Conservation (phyloP, 176 grass and related monocot genomes). For the Oryza glaberrima region DNA sequence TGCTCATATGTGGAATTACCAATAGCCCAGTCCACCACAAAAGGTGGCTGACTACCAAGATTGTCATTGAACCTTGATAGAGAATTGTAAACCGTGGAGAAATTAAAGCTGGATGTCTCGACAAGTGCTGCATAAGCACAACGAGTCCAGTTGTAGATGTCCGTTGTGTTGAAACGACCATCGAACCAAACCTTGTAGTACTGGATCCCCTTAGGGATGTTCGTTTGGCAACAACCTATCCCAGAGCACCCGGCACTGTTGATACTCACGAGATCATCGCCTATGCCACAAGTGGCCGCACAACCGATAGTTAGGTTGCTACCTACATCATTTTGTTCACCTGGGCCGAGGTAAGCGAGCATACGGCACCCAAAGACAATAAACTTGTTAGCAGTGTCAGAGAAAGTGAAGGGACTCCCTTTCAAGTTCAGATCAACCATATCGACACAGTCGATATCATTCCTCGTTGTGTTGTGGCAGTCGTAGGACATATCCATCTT, state of each 20-base stretch:
- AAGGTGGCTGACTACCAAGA: background rate
- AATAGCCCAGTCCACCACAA: slow-evolving; percentile 18
- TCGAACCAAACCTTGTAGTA: background rate
- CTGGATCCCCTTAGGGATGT: background rate
- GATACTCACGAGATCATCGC: background rate
- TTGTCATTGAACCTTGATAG: background rate
- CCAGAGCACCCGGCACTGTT: background rate
- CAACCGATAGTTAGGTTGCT: background rate
- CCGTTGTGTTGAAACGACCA: background rate
- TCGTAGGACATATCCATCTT: background rate
- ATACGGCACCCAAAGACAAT: background rate
- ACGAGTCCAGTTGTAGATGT: background rate
- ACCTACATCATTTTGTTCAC: background rate
- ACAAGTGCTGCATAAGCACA: slow-evolving; percentile 44
- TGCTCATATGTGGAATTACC: background rate
- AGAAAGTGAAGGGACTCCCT: slow-evolving; percentile 1
- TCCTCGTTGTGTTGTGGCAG: background rate
- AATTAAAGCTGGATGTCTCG: background rate
- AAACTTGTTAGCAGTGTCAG: slow-evolving; percentile 33
- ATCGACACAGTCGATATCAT: background rate
- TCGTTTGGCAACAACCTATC: slow-evolving; percentile 9
- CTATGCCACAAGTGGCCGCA: background rate
- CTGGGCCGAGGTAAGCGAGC: slow-evolving; percentile 7
- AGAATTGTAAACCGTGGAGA: background rate
- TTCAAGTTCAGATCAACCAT: background rate